These are phyloP conservation scores for Chaetomiaceae sp. DNA, from an alignment of 2,329 filamentous ascomycete genomes.

Conservation along the genomic window DNA sequence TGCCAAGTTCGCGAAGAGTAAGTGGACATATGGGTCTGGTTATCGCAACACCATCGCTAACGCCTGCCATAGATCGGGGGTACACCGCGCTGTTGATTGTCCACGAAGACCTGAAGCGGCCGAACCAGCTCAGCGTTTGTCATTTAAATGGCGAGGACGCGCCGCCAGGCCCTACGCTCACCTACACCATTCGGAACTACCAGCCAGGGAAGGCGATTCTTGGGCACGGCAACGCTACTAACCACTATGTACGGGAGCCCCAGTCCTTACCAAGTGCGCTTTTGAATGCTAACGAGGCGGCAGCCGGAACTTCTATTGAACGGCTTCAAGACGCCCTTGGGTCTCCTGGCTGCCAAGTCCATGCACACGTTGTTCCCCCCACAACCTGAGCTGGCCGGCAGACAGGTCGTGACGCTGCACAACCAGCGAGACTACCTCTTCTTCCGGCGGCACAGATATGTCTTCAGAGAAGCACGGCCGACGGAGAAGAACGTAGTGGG, in stretches of 20 bases:
- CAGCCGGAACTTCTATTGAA: constrained; percentile 59
- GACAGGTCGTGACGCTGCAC: constrained; percentile 87
- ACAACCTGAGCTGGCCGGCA: constrained; percentile 73
- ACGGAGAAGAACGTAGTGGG: constrained; percentile 83
- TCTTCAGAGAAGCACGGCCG: constrained; percentile 81
- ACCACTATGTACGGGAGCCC: constrained; percentile 62
- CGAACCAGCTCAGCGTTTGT: constrained; percentile 74
- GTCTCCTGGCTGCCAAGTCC: constrained; percentile 77
- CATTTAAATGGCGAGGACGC: constrained; percentile 47
- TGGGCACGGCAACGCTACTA: constrained; percentile 81
- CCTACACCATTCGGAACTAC: constrained; percentile 88
- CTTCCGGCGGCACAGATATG: constrained; percentile 79
- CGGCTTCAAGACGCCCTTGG: constrained; percentile 89
- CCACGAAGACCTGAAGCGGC: constrained; percentile 82
- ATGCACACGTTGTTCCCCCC: constrained; percentile 77
- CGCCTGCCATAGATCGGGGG: constrained; percentile 47
- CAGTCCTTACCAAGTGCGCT: constrained; percentile 62
- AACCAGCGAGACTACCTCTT: constrained; percentile 98
- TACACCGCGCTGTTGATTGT: constrained; percentile 82
- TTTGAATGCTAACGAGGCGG: constrained; percentile 6
- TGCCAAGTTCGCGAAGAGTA: constrained; percentile 66
- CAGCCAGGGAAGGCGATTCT: constrained; percentile 80
- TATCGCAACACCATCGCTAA: constrained; percentile 9
- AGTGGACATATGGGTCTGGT: neutral
- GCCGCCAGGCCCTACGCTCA: constrained; percentile 81